Percentiles rank a stretch among this genome's conserved stretches.
Evolutionary conservation across 805 yeast species (phyloP).

Genomic region (Cyberlindnera maclurae): DNA sequence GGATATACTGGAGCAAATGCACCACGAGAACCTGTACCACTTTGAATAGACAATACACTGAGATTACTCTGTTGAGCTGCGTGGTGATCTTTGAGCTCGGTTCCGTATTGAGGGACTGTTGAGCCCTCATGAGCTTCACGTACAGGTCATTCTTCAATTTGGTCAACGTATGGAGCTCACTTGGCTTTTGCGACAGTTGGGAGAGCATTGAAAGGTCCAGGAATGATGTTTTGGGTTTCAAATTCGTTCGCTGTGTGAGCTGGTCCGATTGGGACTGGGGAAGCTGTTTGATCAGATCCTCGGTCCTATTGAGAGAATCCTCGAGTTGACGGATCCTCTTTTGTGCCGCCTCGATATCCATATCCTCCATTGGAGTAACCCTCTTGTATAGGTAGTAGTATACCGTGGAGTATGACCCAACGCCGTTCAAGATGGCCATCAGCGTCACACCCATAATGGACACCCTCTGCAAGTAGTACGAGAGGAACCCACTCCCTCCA

Average conservation of each 20-base stretch:
- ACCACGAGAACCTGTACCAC: slow-evolving; percentile 25
- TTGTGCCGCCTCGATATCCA: slow-evolving; percentile 3
- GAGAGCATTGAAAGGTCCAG: slow-evolving; percentile 9
- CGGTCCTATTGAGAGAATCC: slow-evolving; percentile 14
- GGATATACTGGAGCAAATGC: slow-evolving; percentile 21
- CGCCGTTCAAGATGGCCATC: slow-evolving; percentile 21
- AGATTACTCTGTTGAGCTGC: slow-evolving; percentile 11
- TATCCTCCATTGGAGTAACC: slow-evolving; percentile 1
- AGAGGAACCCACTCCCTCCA: slow-evolving; percentile 6
- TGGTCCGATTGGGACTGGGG: background rate
- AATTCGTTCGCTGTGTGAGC: slow-evolving; percentile 11
- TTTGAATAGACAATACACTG: slow-evolving; percentile 32
- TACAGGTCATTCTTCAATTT: slow-evolving; percentile 20
- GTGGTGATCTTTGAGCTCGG: background rate
- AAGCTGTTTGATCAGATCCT: slow-evolving; percentile 11
- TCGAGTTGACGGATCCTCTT: slow-evolving; percentile 10
- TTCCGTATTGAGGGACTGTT: slow-evolving; percentile 3
- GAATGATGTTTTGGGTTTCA: slow-evolving; percentile 18
- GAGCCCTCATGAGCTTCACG: slow-evolving; percentile 13
- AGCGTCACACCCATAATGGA: slow-evolving; percentile 23
- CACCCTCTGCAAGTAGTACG: slow-evolving; percentile 14
- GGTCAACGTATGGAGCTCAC: slow-evolving; percentile 13
- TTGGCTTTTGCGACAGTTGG: slow-evolving; percentile 1
- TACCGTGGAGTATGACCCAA: slow-evolving; percentile 24
- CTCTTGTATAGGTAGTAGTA: slow-evolving; percentile 19